phyloP scores from a whole-genome alignment of 2,329 filamentous ascomycete species.

The Fusarium poae region DNA sequence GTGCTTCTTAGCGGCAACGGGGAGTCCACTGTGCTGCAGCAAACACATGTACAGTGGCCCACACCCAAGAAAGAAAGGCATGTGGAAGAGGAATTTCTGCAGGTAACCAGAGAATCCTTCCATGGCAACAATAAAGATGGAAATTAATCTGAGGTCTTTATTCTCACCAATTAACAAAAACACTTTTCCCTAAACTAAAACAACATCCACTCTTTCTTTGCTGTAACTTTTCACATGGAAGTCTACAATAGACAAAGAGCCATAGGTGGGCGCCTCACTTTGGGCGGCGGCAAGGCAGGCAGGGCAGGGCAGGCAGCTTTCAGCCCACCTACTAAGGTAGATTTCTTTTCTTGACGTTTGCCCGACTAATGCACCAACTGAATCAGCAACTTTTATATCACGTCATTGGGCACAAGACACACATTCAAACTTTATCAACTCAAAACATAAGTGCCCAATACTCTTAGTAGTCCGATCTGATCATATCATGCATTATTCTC shows the following conservation, averaged over 20 bases:
- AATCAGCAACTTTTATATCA: constrained; percentile 32
- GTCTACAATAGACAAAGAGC: not conserved
- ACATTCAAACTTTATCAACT: constrained; percentile 15
- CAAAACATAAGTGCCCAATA: constrained; percentile 1
- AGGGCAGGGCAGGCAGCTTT: not conserved
- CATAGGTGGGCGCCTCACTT: constrained; percentile 29
- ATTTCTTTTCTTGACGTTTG: not conserved
- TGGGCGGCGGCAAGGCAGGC: constrained; percentile 17
- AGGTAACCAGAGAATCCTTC: constrained; percentile 3
- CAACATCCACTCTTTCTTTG: constrained; percentile 14
- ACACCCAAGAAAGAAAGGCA: constrained; percentile 9
- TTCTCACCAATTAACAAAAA: not conserved
- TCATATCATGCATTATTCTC: not conserved
- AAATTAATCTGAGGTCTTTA: constrained; percentile 19
- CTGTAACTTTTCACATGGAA: constrained; percentile 8
- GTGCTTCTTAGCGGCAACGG: constrained; percentile 42
- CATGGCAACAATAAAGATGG: constrained; percentile 15
- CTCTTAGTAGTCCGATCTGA: not conserved
- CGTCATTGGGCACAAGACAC: constrained; percentile 32
- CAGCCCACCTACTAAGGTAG: too few relatives aligned
- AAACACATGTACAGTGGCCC: constrained; percentile 4
- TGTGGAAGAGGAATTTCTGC: constrained; percentile 14
- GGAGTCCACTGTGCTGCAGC: constrained; percentile 19
- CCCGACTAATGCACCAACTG: constrained; percentile 15
- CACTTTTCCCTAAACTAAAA: constrained; percentile 8